Base-by-base conservation (phyloP, 2,329 filamentous ascomycete genomes). In the Fusarium sp. region DNA sequence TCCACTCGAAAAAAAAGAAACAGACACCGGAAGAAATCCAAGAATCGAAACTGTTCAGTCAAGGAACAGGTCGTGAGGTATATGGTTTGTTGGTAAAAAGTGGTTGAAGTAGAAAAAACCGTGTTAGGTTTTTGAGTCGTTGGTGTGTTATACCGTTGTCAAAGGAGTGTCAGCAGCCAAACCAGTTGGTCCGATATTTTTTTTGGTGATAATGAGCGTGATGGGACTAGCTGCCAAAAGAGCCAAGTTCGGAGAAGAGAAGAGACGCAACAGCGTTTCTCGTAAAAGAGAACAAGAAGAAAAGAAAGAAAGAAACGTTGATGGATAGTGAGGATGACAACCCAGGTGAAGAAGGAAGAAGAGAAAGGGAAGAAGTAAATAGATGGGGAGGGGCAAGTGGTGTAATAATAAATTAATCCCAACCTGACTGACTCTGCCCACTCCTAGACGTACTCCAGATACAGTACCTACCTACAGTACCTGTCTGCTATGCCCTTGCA, bases 131-230 rank as follows among this genome's bases (percentile, higher is more conserved):
- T 67, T 60, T 27, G 25, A 20, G 4, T 57, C 32, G 54, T 37
- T 57, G 27, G 10, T 35, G 10, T 35, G n/a, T 57, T 35, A 37
- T 22, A 37, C 33, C 54, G 54, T 57, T 57, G 32, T 57, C 70
- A 86, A 89, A 89, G 83, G 86, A 88, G 82, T 81, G 87, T 86
- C 85, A 86, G 86, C 85, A 88, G 86, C 87, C 87, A 88, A 88
- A 84, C 86, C 86, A 87, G 87, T 88, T 88, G 86, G 86, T 81
- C 83, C 79, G 84, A 84, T 65, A 70, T 22, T 54, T 40, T 27
- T 22, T 43, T 40, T 22, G 57, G 65, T 76, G 65, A 70, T 76
- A 82, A 82, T 74, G 79, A 81, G 73, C 76, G 79, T 80, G 69
- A 73, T 68, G 68, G 75, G 75, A 70, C 75, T 68, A 70, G 79